Base-by-base conservation (phyloP, 768 basidiomycete species). In the Crepidotus variabilis region DNA sequence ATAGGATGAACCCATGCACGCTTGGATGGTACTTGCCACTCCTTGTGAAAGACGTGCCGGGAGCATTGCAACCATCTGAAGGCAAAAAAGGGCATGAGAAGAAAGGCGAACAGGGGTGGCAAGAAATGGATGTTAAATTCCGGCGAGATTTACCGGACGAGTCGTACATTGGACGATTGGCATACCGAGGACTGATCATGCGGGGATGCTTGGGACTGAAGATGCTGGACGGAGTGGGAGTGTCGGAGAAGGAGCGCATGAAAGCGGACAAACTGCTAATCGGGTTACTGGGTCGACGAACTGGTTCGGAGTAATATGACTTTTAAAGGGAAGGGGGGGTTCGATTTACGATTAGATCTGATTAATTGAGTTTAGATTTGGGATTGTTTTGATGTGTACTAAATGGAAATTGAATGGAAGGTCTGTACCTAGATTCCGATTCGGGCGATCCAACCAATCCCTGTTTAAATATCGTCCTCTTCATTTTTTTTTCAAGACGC, bases 1-100 rank as follows among this genome's bases (percentile, higher is more conserved):
- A 53, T 63, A 81, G 80, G 68, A 97, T 98, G 94, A 99, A 99
- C 67, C 95, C 97, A 53, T 93, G 90, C 62, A 98, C 95, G 18
- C 85, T 98, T 10, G 92, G 92, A 6, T 96, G 93, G 89, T 98
- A 99, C 71, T 79, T 97, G 33, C 94, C 97, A 21, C 73, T 98
- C 57, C 78, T 94, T 51, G 84, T 90, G 56, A 77, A 81, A 61
- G 85, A 86, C 63, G 75, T 82, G 52, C 83, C 83, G 62, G 86
- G 84, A 9, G 87, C 83, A 56, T 68, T 87, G 63, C 84, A 87
- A 64, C 84, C 86, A 32, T 83, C 82, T 20, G 83, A 82, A 54
- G 66, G 60, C 47, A 58, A 39, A 57, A 68, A 65, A 54, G 64
- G 61, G 57, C 63, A 50, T 57, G 62, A 60, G 49, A 66, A 63